Percentiles rank a stretch among this genome's conserved stretches.
Evolutionary conservation across 768 basidiomycete species (phyloP).

Genomic region (Leccinellum rugosiceps): DNA sequence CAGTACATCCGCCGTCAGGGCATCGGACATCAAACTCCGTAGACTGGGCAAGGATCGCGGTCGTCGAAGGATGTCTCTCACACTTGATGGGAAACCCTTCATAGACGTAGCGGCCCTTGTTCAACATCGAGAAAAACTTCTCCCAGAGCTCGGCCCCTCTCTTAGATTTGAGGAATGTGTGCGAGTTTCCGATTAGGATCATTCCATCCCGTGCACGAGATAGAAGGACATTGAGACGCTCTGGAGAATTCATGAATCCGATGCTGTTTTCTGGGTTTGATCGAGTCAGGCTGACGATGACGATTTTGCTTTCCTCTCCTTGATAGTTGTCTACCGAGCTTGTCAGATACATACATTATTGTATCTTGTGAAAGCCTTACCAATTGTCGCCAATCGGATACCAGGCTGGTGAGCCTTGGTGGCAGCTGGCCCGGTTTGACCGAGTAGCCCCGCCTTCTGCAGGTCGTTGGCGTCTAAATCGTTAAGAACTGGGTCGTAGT

Average conservation of each 20-base stretch:
- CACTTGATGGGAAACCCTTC: slow-evolving; percentile 62
- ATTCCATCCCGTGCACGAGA: slow-evolving; percentile 65
- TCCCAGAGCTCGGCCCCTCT: slow-evolving; percentile 54
- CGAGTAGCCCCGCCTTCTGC: slow-evolving; percentile 52
- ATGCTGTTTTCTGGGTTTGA: slow-evolving; percentile 57
- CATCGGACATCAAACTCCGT: slow-evolving; percentile 49
- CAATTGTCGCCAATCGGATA: slow-evolving; percentile 65
- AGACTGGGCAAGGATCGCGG: slow-evolving; percentile 34
- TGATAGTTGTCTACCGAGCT: slow-evolving; percentile 63
- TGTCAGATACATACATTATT: neutral
- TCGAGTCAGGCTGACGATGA: slow-evolving; percentile 58
- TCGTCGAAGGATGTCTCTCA: slow-evolving; percentile 48
- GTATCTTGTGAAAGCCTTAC: slow-evolving; percentile 32
- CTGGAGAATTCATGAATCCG: slow-evolving; percentile 69
- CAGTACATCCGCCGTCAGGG: slow-evolving; percentile 64
- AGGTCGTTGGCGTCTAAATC: slow-evolving; percentile 63
- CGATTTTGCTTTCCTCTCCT: slow-evolving; percentile 71
- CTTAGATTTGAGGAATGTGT: slow-evolving; percentile 55
- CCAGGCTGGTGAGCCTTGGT: slow-evolving; percentile 36
- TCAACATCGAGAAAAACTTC: slow-evolving; percentile 44
- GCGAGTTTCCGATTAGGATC: slow-evolving; percentile 63
- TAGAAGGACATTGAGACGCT: slow-evolving; percentile 70
- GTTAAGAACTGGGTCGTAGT: slow-evolving; percentile 56
- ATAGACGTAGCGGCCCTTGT: slow-evolving; percentile 43
- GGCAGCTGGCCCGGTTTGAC: slow-evolving; percentile 32